Conservation (phyloP, 306 rosid genomes). For the Hylodesmum podocarpum region DNA sequence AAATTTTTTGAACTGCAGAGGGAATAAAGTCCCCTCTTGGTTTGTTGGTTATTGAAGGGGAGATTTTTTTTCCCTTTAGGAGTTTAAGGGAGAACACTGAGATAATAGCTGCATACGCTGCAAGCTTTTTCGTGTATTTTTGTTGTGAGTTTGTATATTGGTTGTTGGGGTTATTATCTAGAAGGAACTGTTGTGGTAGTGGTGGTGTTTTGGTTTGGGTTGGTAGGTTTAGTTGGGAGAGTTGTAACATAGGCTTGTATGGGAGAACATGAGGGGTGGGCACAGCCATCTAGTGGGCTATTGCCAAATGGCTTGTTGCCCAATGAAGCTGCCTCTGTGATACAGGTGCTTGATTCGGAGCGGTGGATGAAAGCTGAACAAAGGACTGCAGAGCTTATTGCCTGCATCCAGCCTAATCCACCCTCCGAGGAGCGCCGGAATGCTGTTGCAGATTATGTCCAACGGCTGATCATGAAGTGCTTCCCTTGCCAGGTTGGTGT, state of each 20-base stretch:
- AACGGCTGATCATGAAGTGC: conserved; percentile 72
- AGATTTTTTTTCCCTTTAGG: conserved; percentile 21
- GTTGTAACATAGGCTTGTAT: conserved; percentile 61
- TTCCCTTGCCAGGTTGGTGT: conserved; percentile 86
- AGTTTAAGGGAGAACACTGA: not conserved
- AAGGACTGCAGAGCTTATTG: conserved; percentile 83
- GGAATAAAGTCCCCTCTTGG: conserved; percentile 27
- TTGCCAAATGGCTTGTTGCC: conserved; percentile 90
- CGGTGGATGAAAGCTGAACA: conserved; percentile 90
- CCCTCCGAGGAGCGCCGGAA: conserved; percentile 82
- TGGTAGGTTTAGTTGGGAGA: conserved; percentile 30
- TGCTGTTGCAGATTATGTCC: conserved; percentile 86
- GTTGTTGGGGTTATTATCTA: conserved; percentile 30
- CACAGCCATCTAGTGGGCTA: conserved; percentile 84
- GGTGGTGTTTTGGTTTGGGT: conserved; percentile 26
- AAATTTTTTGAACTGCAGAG: not conserved
- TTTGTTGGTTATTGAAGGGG: conserved; percentile 19
- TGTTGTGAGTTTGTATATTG: conserved; percentile 21
- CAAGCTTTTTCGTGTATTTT: conserved; percentile 5
- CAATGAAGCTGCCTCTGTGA: conserved; percentile 79
- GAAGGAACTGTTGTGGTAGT: conserved; percentile 28
- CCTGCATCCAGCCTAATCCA: conserved; percentile 90
- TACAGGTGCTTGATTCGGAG: conserved; percentile 70
- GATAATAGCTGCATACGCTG: conserved; percentile 6
- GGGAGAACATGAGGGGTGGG: conserved; percentile 95